A percentile compares a stretch with the other conserved stretches of the same genome.
These are phyloP conservation scores for Cocos nucifera DNA, from an alignment of 176 grass and related monocot species.

Conservation along the genomic window DNA sequence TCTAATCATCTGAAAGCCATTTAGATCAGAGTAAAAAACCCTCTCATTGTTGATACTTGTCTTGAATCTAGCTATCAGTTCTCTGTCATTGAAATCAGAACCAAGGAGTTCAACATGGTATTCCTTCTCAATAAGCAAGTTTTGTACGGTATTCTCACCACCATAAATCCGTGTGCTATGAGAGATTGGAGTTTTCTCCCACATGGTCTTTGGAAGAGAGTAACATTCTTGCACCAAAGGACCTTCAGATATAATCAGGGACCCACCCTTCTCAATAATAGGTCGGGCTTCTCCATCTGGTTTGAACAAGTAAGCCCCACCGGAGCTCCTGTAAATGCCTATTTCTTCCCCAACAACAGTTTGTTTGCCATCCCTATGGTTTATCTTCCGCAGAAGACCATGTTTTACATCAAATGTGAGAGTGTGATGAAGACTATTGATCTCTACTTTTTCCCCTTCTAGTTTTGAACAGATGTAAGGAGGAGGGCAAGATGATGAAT, in stretches of 20 bases:
- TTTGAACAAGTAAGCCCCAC: slow-evolving; percentile 97
- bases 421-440: slow-evolving; percentile 52
- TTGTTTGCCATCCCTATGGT: slow-evolving; percentile 40
- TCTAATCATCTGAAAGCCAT: slow-evolving; percentile 95
- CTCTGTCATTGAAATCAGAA: slow-evolving; percentile 62
- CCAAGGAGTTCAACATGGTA: slow-evolving; percentile 91
- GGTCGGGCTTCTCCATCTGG: slow-evolving; percentile 64
- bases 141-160: slow-evolving; percentile 56
- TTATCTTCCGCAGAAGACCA: slow-evolving; percentile 66
- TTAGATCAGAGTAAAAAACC: slow-evolving; percentile 92
- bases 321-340: slow-evolving; percentile 73
- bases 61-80: slow-evolving; percentile 90
- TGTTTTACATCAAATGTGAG: slow-evolving; percentile 75
- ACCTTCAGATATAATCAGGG: slow-evolving; percentile 83
- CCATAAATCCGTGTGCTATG: slow-evolving; percentile 82
- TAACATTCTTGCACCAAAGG: slow-evolving; percentile 74
- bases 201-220: slow-evolving; percentile 77
- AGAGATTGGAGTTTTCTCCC: slow-evolving; percentile 59
- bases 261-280: slow-evolving; percentile 66
- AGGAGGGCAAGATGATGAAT: slow-evolving; percentile 65
- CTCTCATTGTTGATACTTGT: slow-evolving; percentile 78
- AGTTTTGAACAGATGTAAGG: slow-evolving; percentile 80
- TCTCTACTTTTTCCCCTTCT: slow-evolving; percentile 51
- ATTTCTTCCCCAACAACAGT: slow-evolving; percentile 81
- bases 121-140: slow-evolving; percentile 93